phyloP scores from a whole-genome alignment of 805 yeast genomes.

The Suhomyces emberorum region DNA sequence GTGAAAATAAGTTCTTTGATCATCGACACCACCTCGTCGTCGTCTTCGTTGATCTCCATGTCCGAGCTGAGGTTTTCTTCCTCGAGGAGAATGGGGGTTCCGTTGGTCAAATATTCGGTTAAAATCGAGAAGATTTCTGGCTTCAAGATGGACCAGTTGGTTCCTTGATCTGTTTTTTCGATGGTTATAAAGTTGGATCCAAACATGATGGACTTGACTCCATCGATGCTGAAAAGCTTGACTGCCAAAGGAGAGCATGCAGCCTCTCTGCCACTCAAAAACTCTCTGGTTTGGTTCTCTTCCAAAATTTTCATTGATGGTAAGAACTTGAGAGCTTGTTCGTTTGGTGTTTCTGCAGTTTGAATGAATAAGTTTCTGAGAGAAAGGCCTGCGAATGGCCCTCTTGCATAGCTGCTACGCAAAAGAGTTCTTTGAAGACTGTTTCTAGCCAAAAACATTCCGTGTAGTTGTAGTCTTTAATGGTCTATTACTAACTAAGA shows the following conservation, averaged over 20 bases:
- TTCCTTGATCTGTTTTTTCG: constrained; percentile 53
- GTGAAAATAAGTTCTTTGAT: constrained; percentile 69
- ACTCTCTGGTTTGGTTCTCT: constrained; percentile 63
- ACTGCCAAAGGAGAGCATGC: constrained; percentile 72
- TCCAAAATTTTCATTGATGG: constrained; percentile 69
- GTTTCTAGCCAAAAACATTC: background rate
- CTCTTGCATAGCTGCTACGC: background rate
- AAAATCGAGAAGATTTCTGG: constrained; percentile 63
- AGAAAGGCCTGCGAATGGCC: background rate
- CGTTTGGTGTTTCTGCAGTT: constrained; percentile 84
- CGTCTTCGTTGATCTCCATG: constrained; percentile 52
- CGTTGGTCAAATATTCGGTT: constrained; percentile 54
- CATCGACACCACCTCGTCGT: constrained; percentile 63
- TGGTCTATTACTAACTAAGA: no score
- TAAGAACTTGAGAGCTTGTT: constrained; percentile 77
- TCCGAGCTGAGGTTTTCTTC: constrained; percentile 25
- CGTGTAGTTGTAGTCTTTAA: no score
- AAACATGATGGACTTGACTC: constrained; percentile 71
- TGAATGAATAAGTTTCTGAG: constrained; percentile 57
- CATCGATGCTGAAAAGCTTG: constrained; percentile 71
- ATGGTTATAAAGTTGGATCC: constrained; percentile 84
- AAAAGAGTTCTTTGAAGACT: background rate
- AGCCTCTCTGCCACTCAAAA: constrained; percentile 73
- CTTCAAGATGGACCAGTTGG: constrained; percentile 58
- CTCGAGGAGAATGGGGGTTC: constrained; percentile 50